These are phyloP conservation scores for Eucalyptus sp. DNA, from an alignment of 345 rosid species.

Conservation along the genomic window DNA sequence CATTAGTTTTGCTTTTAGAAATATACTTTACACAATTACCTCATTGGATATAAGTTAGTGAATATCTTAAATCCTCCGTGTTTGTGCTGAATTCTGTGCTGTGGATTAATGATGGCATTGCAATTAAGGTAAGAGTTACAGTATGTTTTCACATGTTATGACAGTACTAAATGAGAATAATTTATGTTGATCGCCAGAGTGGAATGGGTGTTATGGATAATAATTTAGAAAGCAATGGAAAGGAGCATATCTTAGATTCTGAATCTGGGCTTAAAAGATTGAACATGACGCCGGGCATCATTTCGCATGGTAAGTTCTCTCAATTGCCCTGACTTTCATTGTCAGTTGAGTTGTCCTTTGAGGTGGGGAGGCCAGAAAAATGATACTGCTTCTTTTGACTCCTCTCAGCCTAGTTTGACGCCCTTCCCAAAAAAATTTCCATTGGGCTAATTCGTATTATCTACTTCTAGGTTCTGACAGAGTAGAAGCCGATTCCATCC, in stretches of 20 bases:
- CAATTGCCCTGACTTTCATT: background rate
- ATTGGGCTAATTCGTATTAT: background rate
- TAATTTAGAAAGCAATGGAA: background rate
- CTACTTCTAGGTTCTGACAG: background rate
- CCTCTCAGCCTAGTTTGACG: conserved; percentile 6
- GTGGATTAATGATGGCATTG: background rate
- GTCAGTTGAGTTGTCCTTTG: conserved; percentile 26
- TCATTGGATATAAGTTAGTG: background rate
- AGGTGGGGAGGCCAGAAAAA: conserved; percentile 15
- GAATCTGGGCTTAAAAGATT: conserved; percentile 5
- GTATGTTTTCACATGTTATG: background rate
- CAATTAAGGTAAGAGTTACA: background rate
- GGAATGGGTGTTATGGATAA: conserved; percentile 11
- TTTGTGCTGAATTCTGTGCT: background rate
- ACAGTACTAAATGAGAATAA: background rate
- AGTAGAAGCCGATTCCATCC: background rate
- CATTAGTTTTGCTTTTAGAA: background rate
- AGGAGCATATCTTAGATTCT: conserved; percentile 3
- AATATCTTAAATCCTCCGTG: background rate
- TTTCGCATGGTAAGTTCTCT: conserved; percentile 11
- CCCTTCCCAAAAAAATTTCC: background rate
- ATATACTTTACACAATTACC: background rate
- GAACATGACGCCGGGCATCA: background rate
- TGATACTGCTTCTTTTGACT: conserved; percentile 10
- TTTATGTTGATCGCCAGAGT: conserved; percentile 28